Evolutionary conservation across 148 eudicot genomes (phyloP).

Genomic region (Chenopodium berlandieri): DNA sequence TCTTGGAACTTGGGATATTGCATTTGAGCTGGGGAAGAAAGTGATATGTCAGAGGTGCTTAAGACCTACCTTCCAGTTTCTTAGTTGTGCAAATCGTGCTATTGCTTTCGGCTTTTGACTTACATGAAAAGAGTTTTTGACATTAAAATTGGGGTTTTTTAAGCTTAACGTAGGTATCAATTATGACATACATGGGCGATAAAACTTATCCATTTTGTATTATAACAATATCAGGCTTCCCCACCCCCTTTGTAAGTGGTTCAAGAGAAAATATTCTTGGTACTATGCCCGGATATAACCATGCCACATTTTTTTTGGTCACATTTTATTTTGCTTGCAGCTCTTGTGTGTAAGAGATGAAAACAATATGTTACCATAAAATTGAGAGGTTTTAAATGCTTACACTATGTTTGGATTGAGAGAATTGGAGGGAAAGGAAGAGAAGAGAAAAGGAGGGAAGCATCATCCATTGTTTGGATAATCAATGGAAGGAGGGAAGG

Average conservation of each 20-base stretch:
- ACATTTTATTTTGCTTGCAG: neutral
- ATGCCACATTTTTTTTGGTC: neutral
- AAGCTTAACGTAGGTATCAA: neutral
- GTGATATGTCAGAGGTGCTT: constrained; percentile 77
- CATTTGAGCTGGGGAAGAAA: constrained; percentile 80
- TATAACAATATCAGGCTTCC: neutral
- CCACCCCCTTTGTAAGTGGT: neutral
- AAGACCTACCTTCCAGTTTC: constrained; percentile 11
- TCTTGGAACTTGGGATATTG: constrained; percentile 82
- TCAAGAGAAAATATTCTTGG: neutral
- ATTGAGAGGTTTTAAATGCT: neutral
- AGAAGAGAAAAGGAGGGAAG: too few relatives aligned
- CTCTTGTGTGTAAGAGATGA: neutral
- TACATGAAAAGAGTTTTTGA: neutral
- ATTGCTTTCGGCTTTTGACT: neutral
- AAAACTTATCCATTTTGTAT: neutral
- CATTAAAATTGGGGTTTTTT: neutral
- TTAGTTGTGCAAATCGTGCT: constrained; percentile 6
- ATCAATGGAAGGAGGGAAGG: too few relatives aligned
- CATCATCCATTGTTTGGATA: too few relatives aligned
- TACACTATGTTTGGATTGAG: too few relatives aligned
- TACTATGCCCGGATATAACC: neutral
- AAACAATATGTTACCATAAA: neutral
- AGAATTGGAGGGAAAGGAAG: too few relatives aligned
- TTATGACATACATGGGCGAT: neutral